Evolutionary conservation across 1,284 basidiomycete genomes (phyloP).

Genomic region (Ceratorhiza oryzae-sativae): DNA sequence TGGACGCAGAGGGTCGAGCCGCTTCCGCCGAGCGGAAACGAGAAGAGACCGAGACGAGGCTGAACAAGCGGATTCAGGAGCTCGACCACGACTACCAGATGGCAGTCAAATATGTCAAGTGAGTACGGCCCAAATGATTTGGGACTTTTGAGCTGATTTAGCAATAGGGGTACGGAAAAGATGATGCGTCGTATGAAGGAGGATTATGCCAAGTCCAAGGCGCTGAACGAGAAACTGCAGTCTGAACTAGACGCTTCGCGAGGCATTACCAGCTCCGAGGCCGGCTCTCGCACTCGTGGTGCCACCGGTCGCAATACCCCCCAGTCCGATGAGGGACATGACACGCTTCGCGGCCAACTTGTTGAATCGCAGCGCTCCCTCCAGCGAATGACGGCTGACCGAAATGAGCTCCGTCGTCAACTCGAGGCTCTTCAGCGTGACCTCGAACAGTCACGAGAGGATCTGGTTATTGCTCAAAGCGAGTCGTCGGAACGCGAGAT

Average conservation of each 20-base stretch:
- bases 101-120: slow-evolving; percentile 91
- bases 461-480: slow-evolving; percentile 71
- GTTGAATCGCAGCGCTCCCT: slow-evolving; percentile 74
- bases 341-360: slow-evolving; percentile 70
- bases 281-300: slow-evolving; percentile 64
- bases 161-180: slow-evolving; percentile 91
- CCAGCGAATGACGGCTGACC: slow-evolving; percentile 72
- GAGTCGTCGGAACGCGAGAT: slow-evolving; percentile 78
- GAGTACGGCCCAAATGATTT: slow-evolving; percentile 52
- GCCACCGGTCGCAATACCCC: slow-evolving; percentile 84
- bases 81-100: slow-evolving; percentile 96
- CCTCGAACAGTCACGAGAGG: slow-evolving; percentile 73
- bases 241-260: slow-evolving; percentile 76
- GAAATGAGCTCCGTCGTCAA: slow-evolving; percentile 76
- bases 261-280: slow-evolving; percentile 63
- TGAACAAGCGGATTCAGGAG: slow-evolving; percentile 78
- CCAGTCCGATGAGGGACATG: slow-evolving; percentile 65
- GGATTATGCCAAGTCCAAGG: slow-evolving; percentile 89
- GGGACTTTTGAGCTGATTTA: slow-evolving; percentile 44
- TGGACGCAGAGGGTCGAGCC: slow-evolving; percentile 61
- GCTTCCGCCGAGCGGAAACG: slow-evolving; percentile 65
- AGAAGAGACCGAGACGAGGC: slow-evolving; percentile 77
- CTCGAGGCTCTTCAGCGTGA: slow-evolving; percentile 79
- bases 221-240: slow-evolving; percentile 78
- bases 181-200: slow-evolving; percentile 98